Conservation (phyloP, 1,139 yeast species). For the Hansenula sp. region DNA sequence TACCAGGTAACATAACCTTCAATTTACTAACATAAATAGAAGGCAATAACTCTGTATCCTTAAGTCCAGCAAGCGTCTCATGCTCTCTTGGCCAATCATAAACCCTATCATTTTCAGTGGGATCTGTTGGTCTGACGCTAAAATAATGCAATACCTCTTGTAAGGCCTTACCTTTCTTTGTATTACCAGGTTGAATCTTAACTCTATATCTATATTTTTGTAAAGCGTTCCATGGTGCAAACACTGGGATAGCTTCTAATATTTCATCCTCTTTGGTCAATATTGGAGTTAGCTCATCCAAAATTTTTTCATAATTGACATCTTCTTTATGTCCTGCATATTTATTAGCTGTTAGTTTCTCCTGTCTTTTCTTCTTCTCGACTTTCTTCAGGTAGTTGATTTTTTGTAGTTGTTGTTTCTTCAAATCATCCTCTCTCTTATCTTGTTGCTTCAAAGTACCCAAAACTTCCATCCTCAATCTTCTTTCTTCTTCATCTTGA, state of each 20-base stretch:
- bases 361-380: constrained; percentile 42
- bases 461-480: constrained; percentile 67
- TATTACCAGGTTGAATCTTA: constrained; percentile 81
- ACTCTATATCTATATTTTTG: constrained; percentile 76
- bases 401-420: constrained; percentile 31
- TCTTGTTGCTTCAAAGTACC: constrained; percentile 65
- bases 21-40: constrained; percentile 49
- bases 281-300: constrained; percentile 35
- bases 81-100: constrained; percentile 72
- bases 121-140: constrained; percentile 51
- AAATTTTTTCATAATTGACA: constrained; percentile 27
- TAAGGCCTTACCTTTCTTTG: constrained; percentile 86
- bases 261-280: constrained; percentile 35
- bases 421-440: constrained; percentile 32
- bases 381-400: constrained; percentile 26
- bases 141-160: constrained; percentile 64
- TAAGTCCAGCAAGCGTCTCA: constrained; percentile 51
- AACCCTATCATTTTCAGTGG: constrained; percentile 44
- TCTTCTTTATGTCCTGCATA: constrained; percentile 32
- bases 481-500: constrained; percentile 88
- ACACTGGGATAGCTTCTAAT: constrained; percentile 71
- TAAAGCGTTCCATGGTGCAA: constrained; percentile 90
- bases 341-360: constrained; percentile 47
- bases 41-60: constrained; percentile 51
- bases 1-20: constrained; percentile 38